Evolutionary conservation across 169 alveolate genomes (phyloP).

Genomic region (Cryptosporidium meleagridis): DNA sequence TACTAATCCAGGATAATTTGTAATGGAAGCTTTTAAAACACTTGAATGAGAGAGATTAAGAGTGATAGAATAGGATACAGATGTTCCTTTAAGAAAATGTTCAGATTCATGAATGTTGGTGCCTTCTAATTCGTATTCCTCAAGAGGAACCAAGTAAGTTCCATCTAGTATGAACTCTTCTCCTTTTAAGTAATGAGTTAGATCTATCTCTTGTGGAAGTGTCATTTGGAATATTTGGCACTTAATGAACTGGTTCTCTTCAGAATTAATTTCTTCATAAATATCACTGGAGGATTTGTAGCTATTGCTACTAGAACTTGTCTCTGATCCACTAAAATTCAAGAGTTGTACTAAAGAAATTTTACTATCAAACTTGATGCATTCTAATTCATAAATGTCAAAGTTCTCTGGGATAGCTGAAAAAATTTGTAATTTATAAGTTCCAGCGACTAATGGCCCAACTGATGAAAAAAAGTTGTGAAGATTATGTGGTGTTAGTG

Average conservation of each 20-base stretch:
- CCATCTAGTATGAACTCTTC: constrained; percentile 58
- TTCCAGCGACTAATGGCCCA: constrained; percentile 63
- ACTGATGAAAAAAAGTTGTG: constrained; percentile 16
- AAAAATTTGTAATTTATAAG: constrained; percentile 31
- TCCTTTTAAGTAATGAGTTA: constrained; percentile 1
- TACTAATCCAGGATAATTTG: constrained; percentile 40
- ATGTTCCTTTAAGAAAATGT: constrained; percentile 3
- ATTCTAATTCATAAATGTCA: neutral
- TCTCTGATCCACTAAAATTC: neutral
- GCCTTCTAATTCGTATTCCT: constrained; percentile 16
- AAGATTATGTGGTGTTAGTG: constrained; percentile 16
- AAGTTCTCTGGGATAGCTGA: neutral
- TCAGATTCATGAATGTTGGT: neutral
- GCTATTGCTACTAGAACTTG: neutral
- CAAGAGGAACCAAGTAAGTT: constrained; percentile 36
- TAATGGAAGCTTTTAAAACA: constrained; percentile 17
- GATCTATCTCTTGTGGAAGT: constrained; percentile 24
- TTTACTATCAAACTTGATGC: constrained; percentile 9
- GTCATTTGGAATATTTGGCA: constrained; percentile 38
- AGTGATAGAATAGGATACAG: neutral
- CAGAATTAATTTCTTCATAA: neutral
- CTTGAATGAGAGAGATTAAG: constrained; percentile 18
- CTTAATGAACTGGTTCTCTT: neutral
- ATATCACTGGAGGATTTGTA: neutral
- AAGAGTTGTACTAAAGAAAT: constrained; percentile 17